Evolutionary conservation across 768 basidiomycete species (phyloP).

Genomic region (Exidia glandulosa): DNA sequence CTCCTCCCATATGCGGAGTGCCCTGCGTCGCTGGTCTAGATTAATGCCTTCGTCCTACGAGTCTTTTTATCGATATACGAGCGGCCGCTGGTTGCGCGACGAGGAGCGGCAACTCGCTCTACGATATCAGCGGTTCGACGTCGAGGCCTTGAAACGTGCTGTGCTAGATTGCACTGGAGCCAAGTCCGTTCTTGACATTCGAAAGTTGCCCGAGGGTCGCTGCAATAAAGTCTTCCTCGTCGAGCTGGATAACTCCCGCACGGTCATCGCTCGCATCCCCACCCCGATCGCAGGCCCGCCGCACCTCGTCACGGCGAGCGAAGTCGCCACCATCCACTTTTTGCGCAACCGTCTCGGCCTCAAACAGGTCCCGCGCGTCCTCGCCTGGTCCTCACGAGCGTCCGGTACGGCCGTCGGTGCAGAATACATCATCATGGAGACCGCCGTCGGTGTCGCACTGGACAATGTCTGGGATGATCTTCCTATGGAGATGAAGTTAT

Average conservation of each 20-base stretch:
- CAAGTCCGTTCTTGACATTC: background rate
- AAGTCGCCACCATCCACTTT: conserved; percentile 35
- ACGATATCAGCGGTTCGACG: conserved; percentile 1
- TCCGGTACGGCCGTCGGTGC: conserved; percentile 25
- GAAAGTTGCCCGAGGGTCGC: background rate
- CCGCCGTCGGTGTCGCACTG: conserved; percentile 16
- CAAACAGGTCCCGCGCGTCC: conserved; percentile 31
- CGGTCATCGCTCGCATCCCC: conserved; percentile 33
- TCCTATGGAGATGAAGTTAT: background rate
- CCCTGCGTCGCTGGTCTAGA: too few relatives aligned
- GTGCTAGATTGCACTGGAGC: background rate
- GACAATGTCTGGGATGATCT: conserved; percentile 10
- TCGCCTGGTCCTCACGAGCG: conserved; percentile 25
- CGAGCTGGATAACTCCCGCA: conserved; percentile 23
- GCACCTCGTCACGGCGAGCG: conserved; percentile 30
- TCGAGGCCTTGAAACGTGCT: background rate
- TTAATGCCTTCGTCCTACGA: too few relatives aligned
- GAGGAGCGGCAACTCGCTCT: background rate
- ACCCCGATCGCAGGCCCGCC: conserved; percentile 27
- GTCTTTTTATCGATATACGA: too few relatives aligned
- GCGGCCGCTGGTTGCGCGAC: too few relatives aligned
- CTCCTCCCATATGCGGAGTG: too few relatives aligned
- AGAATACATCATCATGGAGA: conserved; percentile 38
- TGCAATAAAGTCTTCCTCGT: conserved; percentile 32
- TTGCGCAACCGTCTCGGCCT: conserved; percentile 27